Base-by-base conservation (phyloP, 805 yeast genomes). In the Candida pseudoglaebosa region DNA sequence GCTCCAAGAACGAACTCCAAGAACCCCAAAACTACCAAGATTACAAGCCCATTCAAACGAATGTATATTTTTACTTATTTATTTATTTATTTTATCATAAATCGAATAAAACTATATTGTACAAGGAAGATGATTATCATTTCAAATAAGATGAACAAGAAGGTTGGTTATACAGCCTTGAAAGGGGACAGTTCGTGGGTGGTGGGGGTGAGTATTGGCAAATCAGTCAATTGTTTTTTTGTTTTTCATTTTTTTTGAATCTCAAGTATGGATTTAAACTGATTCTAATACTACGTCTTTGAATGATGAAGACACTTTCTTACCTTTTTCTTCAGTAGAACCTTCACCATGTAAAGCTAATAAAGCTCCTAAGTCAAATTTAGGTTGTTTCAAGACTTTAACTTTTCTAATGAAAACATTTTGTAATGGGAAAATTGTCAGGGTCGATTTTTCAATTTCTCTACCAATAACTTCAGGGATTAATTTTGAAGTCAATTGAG, bases 361-460 rank as follows among this genome's bases (percentile, higher is more conserved):
- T 67, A 89, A 80, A 64, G 91, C 73, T 73, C 95, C 95, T 65
- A 89, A 81, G 73, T 89, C 96, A 78, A 88, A 86, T 78, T 88
- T 88, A 70, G 97, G 96, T 75, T 83, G 93, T 77, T 90, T 89
- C 75, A 89, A 84, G 69, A 89, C 79, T 81, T 89, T 89, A 62
- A 89, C 96, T 78, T 89, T 89, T 81, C 96, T 88, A 72, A 89
- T 84, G 83, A 86, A 90, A 62, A 88, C 93, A 78, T 89, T 87
- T 78, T 89, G 96, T 69, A 89, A 82, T 62, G 96, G 96, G 82
- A 76, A 87, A 76, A 88, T 84, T 62, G 83, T 75, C 71, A 82
- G 85, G 55, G 96, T 84, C 52, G 95, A 79, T 79, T 87, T 88
- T 76, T 87, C 95, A 61, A 89, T 88, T 74, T 89, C 96, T 73